These are phyloP conservation scores for Casuarina glauca DNA, from an alignment of 306 rosid species.

Conservation along the genomic window DNA sequence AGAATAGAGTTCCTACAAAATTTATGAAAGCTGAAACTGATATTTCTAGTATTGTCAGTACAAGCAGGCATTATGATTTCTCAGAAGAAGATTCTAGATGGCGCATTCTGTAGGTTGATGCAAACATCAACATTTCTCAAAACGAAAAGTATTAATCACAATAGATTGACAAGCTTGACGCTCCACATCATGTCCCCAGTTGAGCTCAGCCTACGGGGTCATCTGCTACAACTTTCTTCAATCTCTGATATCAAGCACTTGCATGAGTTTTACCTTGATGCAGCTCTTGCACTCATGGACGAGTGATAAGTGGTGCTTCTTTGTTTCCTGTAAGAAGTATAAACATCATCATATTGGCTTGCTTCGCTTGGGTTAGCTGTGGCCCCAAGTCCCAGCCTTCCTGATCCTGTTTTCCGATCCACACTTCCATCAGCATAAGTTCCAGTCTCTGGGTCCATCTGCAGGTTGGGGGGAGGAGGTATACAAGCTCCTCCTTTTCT, in stretches of 20 bases:
- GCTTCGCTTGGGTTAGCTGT: constrained; percentile 80
- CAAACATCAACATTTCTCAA: neutral
- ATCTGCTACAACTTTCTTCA: neutral
- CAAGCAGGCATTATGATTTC: neutral
- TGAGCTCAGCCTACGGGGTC: neutral
- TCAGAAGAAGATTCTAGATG: neutral
- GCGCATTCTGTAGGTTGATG: neutral
- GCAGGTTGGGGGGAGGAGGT: constrained; percentile 91
- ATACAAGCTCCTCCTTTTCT: constrained; percentile 98
- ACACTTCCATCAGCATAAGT: constrained; percentile 84
- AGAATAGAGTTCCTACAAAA: neutral
- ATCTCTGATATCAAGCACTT: neutral
- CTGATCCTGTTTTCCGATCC: constrained; percentile 70
- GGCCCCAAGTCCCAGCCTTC: constrained; percentile 92
- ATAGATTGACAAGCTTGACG: neutral
- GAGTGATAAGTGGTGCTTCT: constrained; percentile 93
- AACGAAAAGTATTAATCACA: neutral
- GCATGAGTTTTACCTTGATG: constrained; percentile 49
- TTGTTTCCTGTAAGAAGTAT: constrained; percentile 94
- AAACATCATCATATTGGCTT: constrained; percentile 94
- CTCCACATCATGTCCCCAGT: neutral
- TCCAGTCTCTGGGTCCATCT: constrained; percentile 90
- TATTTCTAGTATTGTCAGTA: neutral
- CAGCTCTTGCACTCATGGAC: constrained; percentile 84
- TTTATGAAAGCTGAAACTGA: neutral